phyloP scores from a whole-genome alignment of 176 grass and related monocot genomes.

The Aegilops longissima region DNA sequence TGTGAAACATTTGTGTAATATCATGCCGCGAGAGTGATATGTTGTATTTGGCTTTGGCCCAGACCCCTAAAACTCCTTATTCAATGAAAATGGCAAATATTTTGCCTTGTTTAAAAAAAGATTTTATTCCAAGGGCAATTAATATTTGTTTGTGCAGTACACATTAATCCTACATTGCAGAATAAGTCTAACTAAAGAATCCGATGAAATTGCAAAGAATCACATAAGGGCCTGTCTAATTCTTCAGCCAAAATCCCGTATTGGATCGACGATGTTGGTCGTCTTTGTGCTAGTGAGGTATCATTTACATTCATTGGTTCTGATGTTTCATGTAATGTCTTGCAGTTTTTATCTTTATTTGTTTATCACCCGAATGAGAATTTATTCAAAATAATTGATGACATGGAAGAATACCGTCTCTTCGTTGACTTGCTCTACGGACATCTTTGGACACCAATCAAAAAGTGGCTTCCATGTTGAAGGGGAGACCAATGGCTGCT shows the following conservation, averaged over 20 bases:
- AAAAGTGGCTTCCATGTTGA: no score
- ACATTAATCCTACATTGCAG: conserved; percentile 49
- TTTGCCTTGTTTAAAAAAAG: no score
- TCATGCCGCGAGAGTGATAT: no score
- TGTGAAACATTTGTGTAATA: no score
- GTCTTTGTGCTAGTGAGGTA: conserved; percentile 84
- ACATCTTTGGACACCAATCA: no score
- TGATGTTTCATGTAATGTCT: conserved; percentile 1
- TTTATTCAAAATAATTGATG: no score
- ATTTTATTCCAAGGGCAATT: not conserved
- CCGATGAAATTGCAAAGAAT: conserved; percentile 56
- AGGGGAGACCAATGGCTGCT: no score
- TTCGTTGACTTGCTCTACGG: no score
- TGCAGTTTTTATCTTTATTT: not conserved
- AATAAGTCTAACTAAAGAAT: conserved; percentile 49
- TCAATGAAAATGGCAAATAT: no score
- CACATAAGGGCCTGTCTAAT: conserved; percentile 47
- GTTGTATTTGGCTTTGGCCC: no score
- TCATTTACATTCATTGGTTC: conserved; percentile 27
- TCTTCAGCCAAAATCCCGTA: conserved; percentile 59
- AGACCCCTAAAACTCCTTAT: no score
- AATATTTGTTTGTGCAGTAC: conserved; percentile 45
- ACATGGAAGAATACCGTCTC: no score
- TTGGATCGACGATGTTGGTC: conserved; percentile 71
- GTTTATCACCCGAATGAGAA: not conserved